A percentile compares a stretch with the other conserved stretches of the same genome.
Evolutionary conservation across 345 rosid genomes (phyloP).

Genomic region (Eucalyptus rudis): DNA sequence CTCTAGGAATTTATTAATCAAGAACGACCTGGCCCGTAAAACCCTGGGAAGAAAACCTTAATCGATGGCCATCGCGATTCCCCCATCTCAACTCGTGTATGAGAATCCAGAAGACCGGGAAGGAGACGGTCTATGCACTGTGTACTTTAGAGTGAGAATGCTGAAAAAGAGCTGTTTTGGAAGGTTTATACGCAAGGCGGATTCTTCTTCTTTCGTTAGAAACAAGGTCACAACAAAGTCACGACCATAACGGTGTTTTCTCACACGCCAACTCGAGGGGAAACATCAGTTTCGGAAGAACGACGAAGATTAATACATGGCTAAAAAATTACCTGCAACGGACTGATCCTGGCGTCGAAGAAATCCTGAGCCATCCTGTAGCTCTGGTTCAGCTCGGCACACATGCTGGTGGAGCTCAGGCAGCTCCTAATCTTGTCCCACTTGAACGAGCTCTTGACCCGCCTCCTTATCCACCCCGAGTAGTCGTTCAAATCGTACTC

Average conservation of each 20-base stretch:
- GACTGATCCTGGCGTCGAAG: slow-evolving; percentile 66
- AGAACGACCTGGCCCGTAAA: neutral
- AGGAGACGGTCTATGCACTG: neutral
- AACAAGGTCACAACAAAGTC: neutral
- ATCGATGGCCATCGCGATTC: neutral
- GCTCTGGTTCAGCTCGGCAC: slow-evolving; percentile 71
- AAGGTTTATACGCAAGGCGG: neutral
- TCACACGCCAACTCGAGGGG: neutral
- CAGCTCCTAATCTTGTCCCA: slow-evolving; percentile 75
- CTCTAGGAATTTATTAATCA: neutral
- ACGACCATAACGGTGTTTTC: neutral
- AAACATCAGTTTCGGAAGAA: neutral
- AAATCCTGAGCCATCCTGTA: slow-evolving; percentile 76
- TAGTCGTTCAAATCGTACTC: slow-evolving; percentile 74
- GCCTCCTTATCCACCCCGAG: slow-evolving; percentile 61
- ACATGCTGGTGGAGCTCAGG: slow-evolving; percentile 49
- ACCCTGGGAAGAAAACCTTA: neutral
- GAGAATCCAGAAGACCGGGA: neutral
- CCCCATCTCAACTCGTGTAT: neutral
- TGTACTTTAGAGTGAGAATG: neutral
- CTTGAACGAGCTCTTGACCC: slow-evolving; percentile 60
- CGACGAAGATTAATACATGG: neutral
- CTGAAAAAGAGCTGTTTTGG: neutral
- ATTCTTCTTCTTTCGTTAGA: neutral
- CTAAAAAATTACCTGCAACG: slow-evolving; percentile 45